Conservation (phyloP, 768 basidiomycete species). For the Artomyces pyxidatus region DNA sequence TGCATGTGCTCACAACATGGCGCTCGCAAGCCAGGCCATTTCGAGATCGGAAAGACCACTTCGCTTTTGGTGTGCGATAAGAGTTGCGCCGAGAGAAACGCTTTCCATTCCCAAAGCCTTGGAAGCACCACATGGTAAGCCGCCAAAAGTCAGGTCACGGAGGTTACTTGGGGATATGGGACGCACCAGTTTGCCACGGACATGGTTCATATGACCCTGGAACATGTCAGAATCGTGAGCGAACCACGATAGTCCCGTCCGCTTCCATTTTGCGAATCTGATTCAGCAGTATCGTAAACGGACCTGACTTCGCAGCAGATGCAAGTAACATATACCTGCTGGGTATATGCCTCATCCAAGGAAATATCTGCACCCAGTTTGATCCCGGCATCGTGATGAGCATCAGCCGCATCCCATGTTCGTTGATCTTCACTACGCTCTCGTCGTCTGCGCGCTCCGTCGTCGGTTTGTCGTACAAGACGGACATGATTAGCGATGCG, state of each 20-base stretch:
- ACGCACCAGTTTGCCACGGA: slow-evolving; percentile 2
- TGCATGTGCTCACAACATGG: too few species aligned
- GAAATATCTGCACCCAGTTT: not conserved
- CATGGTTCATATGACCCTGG: slow-evolving; percentile 1
- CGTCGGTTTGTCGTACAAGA: slow-evolving; percentile 1
- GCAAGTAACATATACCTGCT: too few species aligned
- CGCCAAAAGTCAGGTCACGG: not conserved
- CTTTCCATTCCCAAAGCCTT: not conserved
- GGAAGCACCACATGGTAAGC: not conserved
- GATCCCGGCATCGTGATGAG: not conserved
- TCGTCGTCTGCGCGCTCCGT: slow-evolving; percentile 7
- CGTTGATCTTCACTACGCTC: not conserved
- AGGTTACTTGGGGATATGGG: too few species aligned
- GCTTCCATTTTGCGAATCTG: slow-evolving; percentile 9
- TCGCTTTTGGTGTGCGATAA: not conserved
- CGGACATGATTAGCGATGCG: slow-evolving; percentile 18
- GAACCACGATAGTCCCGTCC: slow-evolving; percentile 3
- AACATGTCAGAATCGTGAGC: slow-evolving; percentile 5
- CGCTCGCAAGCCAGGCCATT: too few species aligned
- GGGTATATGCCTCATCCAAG: not conserved
- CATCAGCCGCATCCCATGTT: not conserved
- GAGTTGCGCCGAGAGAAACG: slow-evolving; percentile 1
- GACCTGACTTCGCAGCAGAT: too few species aligned
- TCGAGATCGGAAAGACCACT: too few species aligned
- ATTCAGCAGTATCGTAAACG: too few species aligned